Evolutionary conservation across 202 grass and related monocot genomes (phyloP).

Genomic region (Zoysia matrella): DNA sequence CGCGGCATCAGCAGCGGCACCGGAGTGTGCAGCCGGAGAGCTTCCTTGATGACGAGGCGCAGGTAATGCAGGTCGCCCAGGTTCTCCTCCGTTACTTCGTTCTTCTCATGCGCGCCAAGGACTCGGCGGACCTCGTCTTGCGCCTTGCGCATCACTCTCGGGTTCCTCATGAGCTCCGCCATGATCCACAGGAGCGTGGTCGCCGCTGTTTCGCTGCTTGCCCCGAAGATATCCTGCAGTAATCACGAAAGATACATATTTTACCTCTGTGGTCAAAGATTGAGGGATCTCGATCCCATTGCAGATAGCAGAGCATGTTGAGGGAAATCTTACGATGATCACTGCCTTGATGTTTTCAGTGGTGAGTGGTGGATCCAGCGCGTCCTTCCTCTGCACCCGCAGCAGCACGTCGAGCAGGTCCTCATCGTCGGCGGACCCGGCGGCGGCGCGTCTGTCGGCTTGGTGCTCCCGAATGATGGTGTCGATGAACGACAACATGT

Average conservation of each 20-base stretch:
- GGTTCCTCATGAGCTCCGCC: conserved; percentile 51
- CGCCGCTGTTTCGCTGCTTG: conserved; percentile 48
- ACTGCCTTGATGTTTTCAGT: conserved; percentile 67
- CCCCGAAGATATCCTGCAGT: conserved; percentile 48
- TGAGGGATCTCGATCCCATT: no score
- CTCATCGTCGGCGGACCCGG: conserved; percentile 32
- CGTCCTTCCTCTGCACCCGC: conserved; percentile 41
- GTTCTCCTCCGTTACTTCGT: conserved; percentile 19
- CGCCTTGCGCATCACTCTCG: conserved; percentile 16
- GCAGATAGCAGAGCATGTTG: no score
- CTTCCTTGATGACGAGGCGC: conserved; percentile 39
- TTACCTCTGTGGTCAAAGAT: no score
- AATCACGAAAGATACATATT: background rate
- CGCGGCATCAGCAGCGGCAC: conserved; percentile 30
- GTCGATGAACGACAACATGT: conserved; percentile 44
- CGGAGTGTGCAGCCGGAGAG: conserved; percentile 43
- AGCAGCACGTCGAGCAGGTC: conserved; percentile 61
- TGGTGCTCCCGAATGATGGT: conserved; percentile 52
- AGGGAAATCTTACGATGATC: conserved; percentile 42
- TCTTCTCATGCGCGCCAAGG: background rate
- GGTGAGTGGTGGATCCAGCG: conserved; percentile 45
- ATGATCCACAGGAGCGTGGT: conserved; percentile 41
- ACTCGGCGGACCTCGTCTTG: conserved; percentile 40
- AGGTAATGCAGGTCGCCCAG: conserved; percentile 30
- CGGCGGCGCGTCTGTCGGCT: background rate